Evolutionary conservation across 768 basidiomycete species (phyloP).

Genomic region (Phylloporus rhodoxanthus): DNA sequence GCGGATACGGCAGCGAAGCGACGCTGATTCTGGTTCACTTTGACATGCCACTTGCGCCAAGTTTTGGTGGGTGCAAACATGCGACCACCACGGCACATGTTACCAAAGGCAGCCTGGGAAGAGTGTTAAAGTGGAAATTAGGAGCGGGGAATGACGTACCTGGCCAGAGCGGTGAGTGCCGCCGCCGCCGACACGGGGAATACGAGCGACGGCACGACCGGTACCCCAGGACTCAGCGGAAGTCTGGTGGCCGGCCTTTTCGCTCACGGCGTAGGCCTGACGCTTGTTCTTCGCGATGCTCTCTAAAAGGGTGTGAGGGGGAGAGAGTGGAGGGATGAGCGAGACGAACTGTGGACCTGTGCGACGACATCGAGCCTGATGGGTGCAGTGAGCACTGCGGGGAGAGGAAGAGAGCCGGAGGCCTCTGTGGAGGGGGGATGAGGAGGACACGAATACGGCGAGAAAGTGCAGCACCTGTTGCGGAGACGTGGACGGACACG

Average conservation of each 20-base stretch:
- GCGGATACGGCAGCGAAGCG: conserved; percentile 97
- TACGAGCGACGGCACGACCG: conserved; percentile 99
- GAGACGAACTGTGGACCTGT: conserved; percentile 94
- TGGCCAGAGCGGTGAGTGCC: conserved; percentile 99
- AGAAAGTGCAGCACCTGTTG: conserved; percentile 53
- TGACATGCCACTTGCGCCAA: conserved; percentile 99
- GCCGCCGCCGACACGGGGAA: conserved; percentile 98
- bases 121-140: conserved; percentile 2
- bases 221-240: conserved; percentile 99
- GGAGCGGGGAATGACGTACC: conserved; percentile 33
- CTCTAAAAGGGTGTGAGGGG: conserved; percentile 46
- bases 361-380: conserved; percentile 98
- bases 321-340: neutral
- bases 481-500: conserved; percentile 71
- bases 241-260: conserved; percentile 99
- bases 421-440: conserved; percentile 48
- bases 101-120: conserved; percentile 90
- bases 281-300: conserved; percentile 97
- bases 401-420: conserved; percentile 84
- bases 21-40: conserved; percentile 98
- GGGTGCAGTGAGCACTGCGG: conserved; percentile 95
- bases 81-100: conserved; percentile 99
- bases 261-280: conserved; percentile 93
- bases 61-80: conserved; percentile 99
- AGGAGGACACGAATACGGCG: neutral